Conservation (phyloP, 495 filamentous ascomycete species). For the Bacidia gigantensis region DNA sequence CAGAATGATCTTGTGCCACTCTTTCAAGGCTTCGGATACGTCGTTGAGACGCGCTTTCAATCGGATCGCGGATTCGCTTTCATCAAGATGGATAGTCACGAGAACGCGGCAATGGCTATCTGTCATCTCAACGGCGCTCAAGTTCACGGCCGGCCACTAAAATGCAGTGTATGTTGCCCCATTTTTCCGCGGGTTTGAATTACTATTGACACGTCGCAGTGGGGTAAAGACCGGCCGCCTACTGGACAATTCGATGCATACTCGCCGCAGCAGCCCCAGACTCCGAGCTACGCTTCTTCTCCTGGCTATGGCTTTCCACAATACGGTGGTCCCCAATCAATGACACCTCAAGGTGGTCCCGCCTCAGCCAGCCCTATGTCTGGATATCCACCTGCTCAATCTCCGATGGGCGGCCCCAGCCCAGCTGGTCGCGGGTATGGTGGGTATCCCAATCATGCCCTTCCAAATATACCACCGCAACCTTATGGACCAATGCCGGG, state of each 20-base stretch:
- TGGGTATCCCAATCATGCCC: conserved; percentile 41
- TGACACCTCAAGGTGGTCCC: conserved; percentile 52
- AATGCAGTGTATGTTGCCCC: conserved; percentile 92
- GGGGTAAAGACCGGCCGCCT: conserved; percentile 97
- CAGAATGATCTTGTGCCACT: conserved; percentile 90
- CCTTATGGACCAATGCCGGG: conserved; percentile 48
- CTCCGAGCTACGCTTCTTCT: conserved; percentile 45
- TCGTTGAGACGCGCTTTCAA: conserved; percentile 94
- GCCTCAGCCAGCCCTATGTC: conserved; percentile 16
- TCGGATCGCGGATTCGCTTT: conserved; percentile 97
- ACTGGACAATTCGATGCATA: conserved; percentile 71
- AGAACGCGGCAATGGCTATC: conserved; percentile 97
- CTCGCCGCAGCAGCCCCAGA: conserved; percentile 61
- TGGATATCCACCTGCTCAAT: conserved; percentile 19
- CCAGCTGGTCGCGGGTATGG: conserved; percentile 47
- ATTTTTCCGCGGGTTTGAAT: neutral
- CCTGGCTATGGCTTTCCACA: conserved; percentile 87
- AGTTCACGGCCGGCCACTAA: conserved; percentile 91
- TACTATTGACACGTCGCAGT: conserved; percentile 41
- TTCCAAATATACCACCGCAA: conserved; percentile 43
- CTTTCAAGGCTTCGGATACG: conserved; percentile 97
- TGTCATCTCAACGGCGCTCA: conserved; percentile 95
- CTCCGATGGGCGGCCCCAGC: conserved; percentile 35
- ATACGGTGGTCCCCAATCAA: conserved; percentile 60
- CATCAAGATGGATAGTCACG: conserved; percentile 98